Conservation (phyloP, 371 early-diverging fungal species). For the Synchytrium microbalum region DNA sequence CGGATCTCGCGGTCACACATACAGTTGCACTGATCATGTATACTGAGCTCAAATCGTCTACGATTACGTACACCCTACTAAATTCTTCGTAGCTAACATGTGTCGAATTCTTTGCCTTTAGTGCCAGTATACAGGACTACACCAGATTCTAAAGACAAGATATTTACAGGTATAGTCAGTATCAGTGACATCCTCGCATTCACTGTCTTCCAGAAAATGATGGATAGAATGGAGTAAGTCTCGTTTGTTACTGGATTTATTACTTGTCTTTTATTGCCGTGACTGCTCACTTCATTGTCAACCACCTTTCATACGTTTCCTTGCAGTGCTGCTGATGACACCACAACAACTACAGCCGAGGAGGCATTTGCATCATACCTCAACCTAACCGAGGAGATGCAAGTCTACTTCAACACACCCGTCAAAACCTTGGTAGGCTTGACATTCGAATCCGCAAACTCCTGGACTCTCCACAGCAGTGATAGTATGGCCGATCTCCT, state of each 20-base stretch:
- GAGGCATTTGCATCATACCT: conserved; percentile 9
- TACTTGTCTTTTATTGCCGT: no score
- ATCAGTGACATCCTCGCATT: conserved; percentile 24
- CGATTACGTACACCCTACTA: no score
- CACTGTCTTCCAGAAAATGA: conserved; percentile 35
- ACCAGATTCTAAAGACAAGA: conserved; percentile 3
- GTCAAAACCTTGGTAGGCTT: conserved; percentile 25
- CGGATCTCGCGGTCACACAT: no score
- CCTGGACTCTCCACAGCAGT: conserved; percentile 30
- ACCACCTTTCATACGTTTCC: conserved; percentile 3
- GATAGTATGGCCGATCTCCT: conserved; percentile 29
- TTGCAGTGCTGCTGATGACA: conserved; percentile 3
- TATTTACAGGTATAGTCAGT: conserved; percentile 19
- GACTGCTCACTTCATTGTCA: neutral
- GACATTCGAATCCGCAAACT: conserved; percentile 22
- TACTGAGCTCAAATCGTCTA: no score
- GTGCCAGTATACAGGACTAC: conserved; percentile 25
- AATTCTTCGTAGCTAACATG: no score
- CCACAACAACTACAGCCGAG: conserved; percentile 4
- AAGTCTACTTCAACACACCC: conserved; percentile 17
- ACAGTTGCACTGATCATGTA: no score
- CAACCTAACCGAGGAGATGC: conserved; percentile 13
- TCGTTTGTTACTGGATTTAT: no score
- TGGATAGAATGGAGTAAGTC: conserved; percentile 27
- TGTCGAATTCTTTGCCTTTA: no score